Percentiles rank a stretch among this genome's conserved stretches.
Conservation (phyloP, 2,329 filamentous ascomycete genomes). For the Epichloe gansuensis region DNA sequence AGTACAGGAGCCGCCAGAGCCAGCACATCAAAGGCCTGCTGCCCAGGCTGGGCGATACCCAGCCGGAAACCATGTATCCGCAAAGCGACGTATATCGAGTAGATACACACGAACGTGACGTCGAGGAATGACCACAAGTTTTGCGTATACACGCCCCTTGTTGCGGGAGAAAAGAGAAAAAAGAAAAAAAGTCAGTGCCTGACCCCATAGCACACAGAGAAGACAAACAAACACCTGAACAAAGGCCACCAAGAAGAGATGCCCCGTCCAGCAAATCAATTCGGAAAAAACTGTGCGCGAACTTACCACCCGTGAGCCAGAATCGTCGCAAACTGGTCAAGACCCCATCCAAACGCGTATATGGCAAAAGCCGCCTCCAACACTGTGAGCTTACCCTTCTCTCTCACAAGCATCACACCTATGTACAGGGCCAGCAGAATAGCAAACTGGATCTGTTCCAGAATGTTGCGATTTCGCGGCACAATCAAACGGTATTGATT, state of each 20-base stretch:
- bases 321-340: constrained; percentile 68
- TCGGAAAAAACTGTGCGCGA: not conserved
- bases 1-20: constrained; percentile 68
- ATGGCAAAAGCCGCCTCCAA: constrained; percentile 58
- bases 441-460: constrained; percentile 65
- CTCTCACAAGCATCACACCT: constrained; percentile 57
- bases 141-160: constrained; percentile 70
- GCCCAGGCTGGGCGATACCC: constrained; percentile 34
- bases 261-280: not conserved
- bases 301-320: constrained; percentile 56
- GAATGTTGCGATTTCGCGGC: constrained; percentile 61
- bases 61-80: constrained; percentile 52
- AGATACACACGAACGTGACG: constrained; percentile 64
- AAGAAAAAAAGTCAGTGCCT: not conserved
- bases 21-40: constrained; percentile 67
- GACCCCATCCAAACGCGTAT: constrained; percentile 66
- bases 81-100: constrained; percentile 53
- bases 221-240: too few species aligned
- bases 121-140: constrained; percentile 85
- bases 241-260: too few species aligned
- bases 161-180: too few species aligned
- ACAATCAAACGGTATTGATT: constrained; percentile 82
- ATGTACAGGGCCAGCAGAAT: constrained; percentile 58
- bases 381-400: constrained; percentile 40
- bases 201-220: not conserved